These are phyloP conservation scores for Hawksworthiomyces lignivorus DNA, from an alignment of 2,329 filamentous ascomycete species.

Conservation along the genomic window DNA sequence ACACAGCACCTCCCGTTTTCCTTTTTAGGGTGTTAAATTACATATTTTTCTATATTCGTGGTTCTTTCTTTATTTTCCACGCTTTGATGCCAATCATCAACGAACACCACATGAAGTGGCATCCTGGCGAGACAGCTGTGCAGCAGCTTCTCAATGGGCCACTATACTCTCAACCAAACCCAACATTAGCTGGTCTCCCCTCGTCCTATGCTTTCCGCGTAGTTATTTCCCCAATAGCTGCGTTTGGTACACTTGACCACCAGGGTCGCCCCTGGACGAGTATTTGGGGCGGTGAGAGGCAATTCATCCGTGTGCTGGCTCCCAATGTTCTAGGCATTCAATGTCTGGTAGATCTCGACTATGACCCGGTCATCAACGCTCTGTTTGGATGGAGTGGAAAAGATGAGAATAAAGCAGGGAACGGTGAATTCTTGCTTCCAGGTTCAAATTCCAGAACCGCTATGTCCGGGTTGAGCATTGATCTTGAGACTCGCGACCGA, in stretches of 20 bases:
- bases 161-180: conserved; percentile 44
- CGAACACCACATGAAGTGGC: conserved; percentile 35
- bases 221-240: conserved; percentile 57
- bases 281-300: conserved; percentile 65
- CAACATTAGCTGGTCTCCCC: conserved; percentile 57
- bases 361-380: conserved; percentile 64
- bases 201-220: conserved; percentile 54
- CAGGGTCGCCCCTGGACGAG: conserved; percentile 66
- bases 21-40: too few relatives aligned
- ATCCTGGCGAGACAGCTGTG: conserved; percentile 59
- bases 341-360: conserved; percentile 48
- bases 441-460: too few relatives aligned
- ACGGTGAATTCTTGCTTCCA: conserved; percentile 27
- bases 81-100: conserved; percentile 1
- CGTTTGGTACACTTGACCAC: conserved; percentile 64
- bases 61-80: too few relatives aligned
- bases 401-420: conserved; percentile 19
- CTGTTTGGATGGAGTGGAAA: conserved; percentile 43
- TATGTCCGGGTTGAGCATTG: conserved; percentile 52
- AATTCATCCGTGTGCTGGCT: conserved; percentile 58
- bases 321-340: conserved; percentile 56
- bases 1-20: too few relatives aligned
- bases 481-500: conserved; percentile 59
- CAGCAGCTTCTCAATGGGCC: conserved; percentile 55
- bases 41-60: too few relatives aligned